A percentile compares a stretch with the other conserved stretches of the same genome.
These are phyloP conservation scores for Mycena floridula DNA, from an alignment of 768 basidiomycete species.

Conservation along the genomic window DNA sequence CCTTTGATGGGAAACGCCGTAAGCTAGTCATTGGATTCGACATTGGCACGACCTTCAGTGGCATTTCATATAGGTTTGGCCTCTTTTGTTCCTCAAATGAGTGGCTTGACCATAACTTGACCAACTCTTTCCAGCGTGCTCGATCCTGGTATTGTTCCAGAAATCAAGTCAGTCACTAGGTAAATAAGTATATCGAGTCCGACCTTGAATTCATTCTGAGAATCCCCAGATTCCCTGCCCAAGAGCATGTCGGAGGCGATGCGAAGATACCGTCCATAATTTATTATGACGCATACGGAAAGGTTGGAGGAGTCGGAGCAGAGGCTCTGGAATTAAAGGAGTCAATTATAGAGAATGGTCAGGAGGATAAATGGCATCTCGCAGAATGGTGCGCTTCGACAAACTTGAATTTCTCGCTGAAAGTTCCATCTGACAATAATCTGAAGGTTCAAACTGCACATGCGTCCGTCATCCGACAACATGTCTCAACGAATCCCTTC, in stretches of 20 bases:
- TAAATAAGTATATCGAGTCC: not conserved
- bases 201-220: not conserved
- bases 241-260: slow-evolving; percentile 38
- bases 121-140: not conserved
- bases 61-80: slow-evolving; percentile 30
- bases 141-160: not conserved
- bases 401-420: slow-evolving; percentile 7
- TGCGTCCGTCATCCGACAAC: slow-evolving; percentile 20
- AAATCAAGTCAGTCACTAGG: not conserved
- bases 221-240: slow-evolving; percentile 31
- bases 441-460: slow-evolving; percentile 32
- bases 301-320: slow-evolving; percentile 35
- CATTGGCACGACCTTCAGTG: slow-evolving; percentile 46
- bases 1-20: slow-evolving; percentile 32
- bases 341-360: slow-evolving; percentile 29
- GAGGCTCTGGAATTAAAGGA: slow-evolving; percentile 31
- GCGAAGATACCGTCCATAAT: slow-evolving; percentile 44
- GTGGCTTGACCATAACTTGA: not conserved
- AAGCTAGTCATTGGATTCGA: slow-evolving; percentile 46
- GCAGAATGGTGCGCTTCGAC: slow-evolving; percentile 34
- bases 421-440: slow-evolving; percentile 1
- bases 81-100: not conserved
- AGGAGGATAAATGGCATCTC: slow-evolving; percentile 38
- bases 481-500: slow-evolving; percentile 22
- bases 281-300: slow-evolving; percentile 37